Evolutionary conservation across 805 yeast species (phyloP).

Genomic region (Lipomyces lipofer): DNA sequence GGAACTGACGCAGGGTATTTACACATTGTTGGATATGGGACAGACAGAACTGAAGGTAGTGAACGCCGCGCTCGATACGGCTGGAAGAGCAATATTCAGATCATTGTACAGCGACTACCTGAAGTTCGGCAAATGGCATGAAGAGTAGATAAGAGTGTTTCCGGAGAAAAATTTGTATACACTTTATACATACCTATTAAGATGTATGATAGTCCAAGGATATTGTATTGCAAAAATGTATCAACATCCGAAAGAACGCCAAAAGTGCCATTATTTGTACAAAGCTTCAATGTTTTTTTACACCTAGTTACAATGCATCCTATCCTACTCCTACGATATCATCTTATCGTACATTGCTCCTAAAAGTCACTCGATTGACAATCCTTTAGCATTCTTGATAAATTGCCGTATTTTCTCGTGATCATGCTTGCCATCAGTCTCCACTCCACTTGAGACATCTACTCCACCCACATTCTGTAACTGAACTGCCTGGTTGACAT

Average conservation of each 20-base stretch:
- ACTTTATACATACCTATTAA: too few species aligned
- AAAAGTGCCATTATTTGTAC: too few species aligned
- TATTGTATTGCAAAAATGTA: neutral
- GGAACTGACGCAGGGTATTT: slow-evolving; percentile 58
- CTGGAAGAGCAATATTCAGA: slow-evolving; percentile 68
- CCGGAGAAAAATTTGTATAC: neutral
- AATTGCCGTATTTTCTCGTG: slow-evolving; percentile 59
- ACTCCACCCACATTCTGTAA: slow-evolving; percentile 74
- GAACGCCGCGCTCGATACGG: slow-evolving; percentile 63
- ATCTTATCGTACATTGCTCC: neutral
- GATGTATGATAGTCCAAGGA: too few species aligned
- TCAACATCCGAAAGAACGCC: neutral
- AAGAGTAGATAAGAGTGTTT: slow-evolving; percentile 33
- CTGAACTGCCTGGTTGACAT: slow-evolving; percentile 56
- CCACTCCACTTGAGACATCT: slow-evolving; percentile 96
- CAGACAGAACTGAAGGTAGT: slow-evolving; percentile 62
- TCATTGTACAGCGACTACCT: slow-evolving; percentile 70
- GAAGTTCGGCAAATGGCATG: slow-evolving; percentile 80
- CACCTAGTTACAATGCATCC: too few species aligned
- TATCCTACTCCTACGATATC: neutral
- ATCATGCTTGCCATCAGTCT: slow-evolving; percentile 75
- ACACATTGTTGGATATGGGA: slow-evolving; percentile 67
- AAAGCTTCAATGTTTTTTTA: too few species aligned
- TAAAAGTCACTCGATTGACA: neutral
- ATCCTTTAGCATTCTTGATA: slow-evolving; percentile 40